phyloP scores from a whole-genome alignment of 768 basidiomycete species.

The Tylopilus intermedius region DNA sequence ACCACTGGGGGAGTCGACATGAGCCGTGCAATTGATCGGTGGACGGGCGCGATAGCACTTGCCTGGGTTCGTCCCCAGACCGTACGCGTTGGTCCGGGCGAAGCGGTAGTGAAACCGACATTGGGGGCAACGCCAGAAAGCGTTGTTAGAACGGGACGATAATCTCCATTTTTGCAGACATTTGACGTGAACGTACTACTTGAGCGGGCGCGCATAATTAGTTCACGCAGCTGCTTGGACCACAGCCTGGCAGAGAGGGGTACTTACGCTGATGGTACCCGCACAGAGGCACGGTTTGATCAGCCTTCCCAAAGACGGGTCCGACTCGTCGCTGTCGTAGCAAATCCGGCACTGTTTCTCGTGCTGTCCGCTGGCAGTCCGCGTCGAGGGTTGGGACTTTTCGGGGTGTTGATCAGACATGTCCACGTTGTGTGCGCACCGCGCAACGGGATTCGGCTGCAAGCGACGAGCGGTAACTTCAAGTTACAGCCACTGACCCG shows the following conservation, averaged over 20 bases:
- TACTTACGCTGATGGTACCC: conserved; percentile 66
- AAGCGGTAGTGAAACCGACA: conserved; percentile 77
- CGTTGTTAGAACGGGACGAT: conserved; percentile 51
- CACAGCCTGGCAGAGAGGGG: neutral
- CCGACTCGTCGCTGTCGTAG: conserved; percentile 60
- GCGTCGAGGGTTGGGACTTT: neutral
- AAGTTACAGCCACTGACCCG: neutral
- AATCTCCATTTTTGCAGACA: conserved; percentile 76
- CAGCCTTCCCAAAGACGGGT: conserved; percentile 62
- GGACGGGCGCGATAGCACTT: conserved; percentile 17
- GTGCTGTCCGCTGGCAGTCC: conserved; percentile 21
- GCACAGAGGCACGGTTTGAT: conserved; percentile 69
- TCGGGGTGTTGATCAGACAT: conserved; percentile 18
- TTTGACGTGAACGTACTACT: conserved; percentile 82
- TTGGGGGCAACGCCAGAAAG: conserved; percentile 78
- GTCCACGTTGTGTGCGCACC: neutral
- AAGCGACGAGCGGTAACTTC: too few species aligned
- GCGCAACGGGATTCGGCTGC: neutral
- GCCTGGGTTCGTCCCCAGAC: conserved; percentile 77
- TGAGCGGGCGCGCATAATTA: conserved; percentile 19
- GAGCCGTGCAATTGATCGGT: conserved; percentile 10
- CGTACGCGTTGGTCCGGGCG: conserved; percentile 62
- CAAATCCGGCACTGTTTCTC: conserved; percentile 84
- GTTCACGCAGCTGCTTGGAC: conserved; percentile 4
- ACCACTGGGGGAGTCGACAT: conserved; percentile 42